Conservation (phyloP, 768 basidiomycete species). For the Leccinum imitatum region DNA sequence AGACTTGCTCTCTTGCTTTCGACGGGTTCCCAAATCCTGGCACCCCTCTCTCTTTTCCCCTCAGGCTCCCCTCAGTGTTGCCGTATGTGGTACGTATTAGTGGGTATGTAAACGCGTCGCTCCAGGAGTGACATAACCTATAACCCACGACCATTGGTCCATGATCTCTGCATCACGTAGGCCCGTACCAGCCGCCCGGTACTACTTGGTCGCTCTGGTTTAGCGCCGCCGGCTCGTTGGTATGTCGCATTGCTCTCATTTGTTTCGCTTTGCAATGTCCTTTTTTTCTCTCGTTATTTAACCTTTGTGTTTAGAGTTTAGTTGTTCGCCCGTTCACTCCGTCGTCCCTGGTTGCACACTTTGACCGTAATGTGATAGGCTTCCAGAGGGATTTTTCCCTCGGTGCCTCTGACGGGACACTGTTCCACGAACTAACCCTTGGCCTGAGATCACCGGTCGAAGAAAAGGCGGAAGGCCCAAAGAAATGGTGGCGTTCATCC, state of each 20-base stretch:
- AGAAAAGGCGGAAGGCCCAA: background rate
- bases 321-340: background rate
- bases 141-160: background rate
- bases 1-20: background rate
- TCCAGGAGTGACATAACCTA: background rate
- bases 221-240: constrained; percentile 7
- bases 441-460: constrained; percentile 1
- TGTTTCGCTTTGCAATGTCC: background rate
- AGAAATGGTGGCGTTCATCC: constrained; percentile 3
- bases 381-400: background rate
- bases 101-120: background rate
- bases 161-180: background rate
- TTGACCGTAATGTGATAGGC: background rate
- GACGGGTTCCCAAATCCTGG: background rate
- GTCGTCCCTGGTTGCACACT: constrained; percentile 8
- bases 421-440: background rate
- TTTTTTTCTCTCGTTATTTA: background rate
- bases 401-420: background rate
- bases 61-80: background rate
- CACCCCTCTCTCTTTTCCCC: background rate
- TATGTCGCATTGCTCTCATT: background rate
- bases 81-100: background rate
- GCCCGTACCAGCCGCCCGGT: background rate
- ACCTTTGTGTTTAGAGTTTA: background rate
- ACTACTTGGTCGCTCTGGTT: background rate